Base-by-base conservation (phyloP, 768 basidiomycete genomes). In the Podaxis mareebaensis region DNA sequence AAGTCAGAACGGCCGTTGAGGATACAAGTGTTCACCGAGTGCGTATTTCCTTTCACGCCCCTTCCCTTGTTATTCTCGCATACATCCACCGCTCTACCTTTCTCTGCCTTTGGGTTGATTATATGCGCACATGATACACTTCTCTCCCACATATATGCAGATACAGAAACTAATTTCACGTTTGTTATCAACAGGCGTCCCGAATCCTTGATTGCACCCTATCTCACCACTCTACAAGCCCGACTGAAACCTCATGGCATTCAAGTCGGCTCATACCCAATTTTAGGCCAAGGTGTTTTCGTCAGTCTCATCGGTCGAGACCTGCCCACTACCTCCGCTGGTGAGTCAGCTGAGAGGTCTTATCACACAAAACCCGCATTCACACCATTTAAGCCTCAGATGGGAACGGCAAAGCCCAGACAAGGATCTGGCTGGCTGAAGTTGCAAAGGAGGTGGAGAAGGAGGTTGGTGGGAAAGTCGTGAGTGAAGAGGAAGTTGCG, bases 11-110 rank as follows among this genome's bases (percentile, higher is more conserved):
- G 92, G 63, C 94, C 93, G 0, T 83, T 83, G 71, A 81, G 95
- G 53, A 85, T 92, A 49, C 89, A 96, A 69, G 83, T 97, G 6
- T 95, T 91, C 73, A 96, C 96, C 4, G 78, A 82, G 92, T 94
- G 72, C 66, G 77, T 48, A 22, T 5, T 65, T 40, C 33, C 33
- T 0, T 10, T 10, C 8, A 33, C 0, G 57, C 2, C 55, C 58
- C 53, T 53, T 40, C 53, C 39, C 51, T 20, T 58, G 44, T 20
- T 22, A 20, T 46, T 8, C 5, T 2, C 44, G 44, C 44, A 46
- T 46, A 44, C 0, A 42, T 15, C 15, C 7, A 12, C 40, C 5
- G 28, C 28, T 30, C 28, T 30, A 3, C 33, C 10, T 33, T 33
- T 3, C 40, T 62, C 44, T 54, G 46, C 52, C 42, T 15, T 49